Base-by-base conservation (phyloP, 805 yeast species). In the Lipomyces yamadae region DNA sequence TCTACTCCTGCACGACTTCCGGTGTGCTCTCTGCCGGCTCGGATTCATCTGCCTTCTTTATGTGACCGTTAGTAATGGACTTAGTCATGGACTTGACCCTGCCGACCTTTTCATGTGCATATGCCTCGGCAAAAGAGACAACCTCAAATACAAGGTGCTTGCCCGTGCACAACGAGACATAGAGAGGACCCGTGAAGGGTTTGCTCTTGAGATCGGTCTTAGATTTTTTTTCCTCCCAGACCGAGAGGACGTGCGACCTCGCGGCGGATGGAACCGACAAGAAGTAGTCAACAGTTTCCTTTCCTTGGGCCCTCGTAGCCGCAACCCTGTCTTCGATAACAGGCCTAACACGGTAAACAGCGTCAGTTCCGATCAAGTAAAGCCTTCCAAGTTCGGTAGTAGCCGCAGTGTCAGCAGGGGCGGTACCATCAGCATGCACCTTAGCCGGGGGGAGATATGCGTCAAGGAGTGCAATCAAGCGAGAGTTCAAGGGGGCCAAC, bases 401-500 rank as follows among this genome's bases (percentile, higher is more conserved):
- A 32, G 52, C 18, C 3, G 66, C 34, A 37, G 55, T n/a, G 24
- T 56, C 57, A 13, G 52, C 48, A 2, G 67, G 50, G 4, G 56
- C 35, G 10, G 54, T 30, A 2, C 50, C 61, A 37, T 45, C 48
- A n/a, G 59, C 52, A 18, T 30, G 34, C 39, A 56, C 34, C 60
- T 61, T 58, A 4, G 66, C 59, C 24, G 71, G 61, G 7, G 90
- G 89, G 48, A 85, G 79, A 70, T 81, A 79, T 45, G 76, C 77
- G 52, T 79, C 76, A 35, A 85, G 81, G 32, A 80, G 72, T 1
- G 79, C 75, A 68, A 83, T 87, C 61, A 89, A 76, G 42, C 81
- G 78, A 45, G 81, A 77, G 78, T 89, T 91, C 56, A 88, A 56
- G 35, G 95, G 93, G 48, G 80, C 81, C 58, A 89, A 79, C 11